These are phyloP conservation scores for Solanum boliviense DNA, from an alignment of 257 asterid genomes.

Conservation along the genomic window DNA sequence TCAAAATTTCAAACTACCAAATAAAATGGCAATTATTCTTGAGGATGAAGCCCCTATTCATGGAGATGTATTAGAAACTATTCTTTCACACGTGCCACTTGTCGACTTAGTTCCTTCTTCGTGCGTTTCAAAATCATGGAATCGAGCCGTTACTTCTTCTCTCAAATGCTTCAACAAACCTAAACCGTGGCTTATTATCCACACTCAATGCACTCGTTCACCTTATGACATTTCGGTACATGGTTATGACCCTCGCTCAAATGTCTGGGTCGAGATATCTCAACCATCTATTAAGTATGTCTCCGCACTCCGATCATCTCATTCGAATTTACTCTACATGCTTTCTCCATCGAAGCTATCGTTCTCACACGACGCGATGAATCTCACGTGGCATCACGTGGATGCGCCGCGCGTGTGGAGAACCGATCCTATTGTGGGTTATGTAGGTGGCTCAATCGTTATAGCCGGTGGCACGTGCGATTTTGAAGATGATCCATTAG, in stretches of 20 bases:
- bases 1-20: background rate
- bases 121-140: slow-evolving; percentile 52
- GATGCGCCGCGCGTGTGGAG: slow-evolving; percentile 48
- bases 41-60: slow-evolving; percentile 17
- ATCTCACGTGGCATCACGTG: slow-evolving; percentile 39
- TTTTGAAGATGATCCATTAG: slow-evolving; percentile 57
- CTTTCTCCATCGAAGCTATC: slow-evolving; percentile 36
- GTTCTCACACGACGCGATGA: slow-evolving; percentile 52
- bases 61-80: slow-evolving; percentile 37
- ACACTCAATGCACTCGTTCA: slow-evolving; percentile 32
- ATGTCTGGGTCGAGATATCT: slow-evolving; percentile 33
- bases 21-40: background rate
- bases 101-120: slow-evolving; percentile 39
- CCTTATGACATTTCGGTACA: slow-evolving; percentile 25
- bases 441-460: slow-evolving; percentile 35
- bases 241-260: slow-evolving; percentile 67
- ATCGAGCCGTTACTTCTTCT: slow-evolving; percentile 40
- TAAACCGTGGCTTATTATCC: slow-evolving; percentile 64
- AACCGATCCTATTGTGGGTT: slow-evolving; percentile 54
- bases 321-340: slow-evolving; percentile 44
- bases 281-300: slow-evolving; percentile 21
- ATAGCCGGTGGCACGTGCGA: slow-evolving; percentile 80
- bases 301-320: slow-evolving; percentile 37
- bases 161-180: slow-evolving; percentile 39
- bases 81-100: slow-evolving; percentile 53